Evolutionary conservation across 139 green algal species (phyloP).

Genomic region (Desmodesmus armatus): DNA sequence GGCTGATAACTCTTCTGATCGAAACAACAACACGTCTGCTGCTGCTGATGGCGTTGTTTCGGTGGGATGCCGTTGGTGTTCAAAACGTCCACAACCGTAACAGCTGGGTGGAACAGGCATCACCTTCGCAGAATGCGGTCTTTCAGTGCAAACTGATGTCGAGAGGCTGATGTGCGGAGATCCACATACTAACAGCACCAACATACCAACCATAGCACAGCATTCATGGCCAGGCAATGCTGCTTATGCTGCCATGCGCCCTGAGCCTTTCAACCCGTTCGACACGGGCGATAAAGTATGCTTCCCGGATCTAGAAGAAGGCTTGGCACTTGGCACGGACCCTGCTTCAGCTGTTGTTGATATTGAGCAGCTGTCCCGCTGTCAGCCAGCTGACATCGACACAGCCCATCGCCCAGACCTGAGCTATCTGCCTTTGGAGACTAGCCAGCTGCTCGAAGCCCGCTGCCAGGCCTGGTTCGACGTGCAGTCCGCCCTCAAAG

Average conservation of each 20-base stretch:
- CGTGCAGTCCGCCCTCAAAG: conserved; percentile 17
- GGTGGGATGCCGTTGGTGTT: too few relatives aligned
- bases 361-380: conserved; percentile 7
- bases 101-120: too few relatives aligned
- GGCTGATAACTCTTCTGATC: too few relatives aligned
- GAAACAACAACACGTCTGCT: too few relatives aligned
- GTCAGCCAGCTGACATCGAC: conserved; percentile 3
- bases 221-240: background rate
- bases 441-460: background rate
- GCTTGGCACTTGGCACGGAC: background rate
- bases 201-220: background rate
- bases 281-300: conserved; percentile 15
- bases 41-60: too few relatives aligned
- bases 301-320: conserved; percentile 30
- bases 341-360: conserved; percentile 29
- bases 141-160: too few relatives aligned
- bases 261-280: conserved; percentile 47
- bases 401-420: background rate
- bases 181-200: too few relatives aligned
- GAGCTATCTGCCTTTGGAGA: background rate
- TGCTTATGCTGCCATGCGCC: background rate
- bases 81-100: too few relatives aligned
- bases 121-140: too few relatives aligned
- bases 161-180: too few relatives aligned
- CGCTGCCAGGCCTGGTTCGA: conserved; percentile 46